Conservation (phyloP, 176 grass and related monocot species). For the Cocos nucifera region DNA sequence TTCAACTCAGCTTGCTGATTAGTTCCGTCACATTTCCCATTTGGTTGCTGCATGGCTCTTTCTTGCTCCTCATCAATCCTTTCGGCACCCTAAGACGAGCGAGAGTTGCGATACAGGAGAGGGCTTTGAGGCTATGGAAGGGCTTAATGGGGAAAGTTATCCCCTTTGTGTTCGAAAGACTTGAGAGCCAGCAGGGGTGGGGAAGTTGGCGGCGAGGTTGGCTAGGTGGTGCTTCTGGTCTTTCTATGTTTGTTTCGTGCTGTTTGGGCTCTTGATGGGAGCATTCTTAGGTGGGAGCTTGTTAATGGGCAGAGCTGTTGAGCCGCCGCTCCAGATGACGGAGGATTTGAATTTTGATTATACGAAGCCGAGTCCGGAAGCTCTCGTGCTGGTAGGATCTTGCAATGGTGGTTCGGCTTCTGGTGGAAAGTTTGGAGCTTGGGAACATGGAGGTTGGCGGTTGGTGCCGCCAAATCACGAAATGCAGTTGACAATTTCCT, state of each 20-base stretch:
- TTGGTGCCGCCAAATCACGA: slow-evolving; percentile 62
- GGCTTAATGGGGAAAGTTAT: slow-evolving; percentile 20
- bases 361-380: slow-evolving; percentile 59
- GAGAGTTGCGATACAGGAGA: slow-evolving; percentile 12
- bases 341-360: slow-evolving; percentile 86
- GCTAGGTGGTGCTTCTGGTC: slow-evolving; percentile 64
- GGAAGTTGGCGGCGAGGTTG: slow-evolving; percentile 40
- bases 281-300: slow-evolving; percentile 61
- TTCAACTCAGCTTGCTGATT: slow-evolving; percentile 53
- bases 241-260: slow-evolving; percentile 47
- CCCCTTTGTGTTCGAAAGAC: slow-evolving; percentile 9
- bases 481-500: slow-evolving; percentile 46
- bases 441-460: not conserved
- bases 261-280: slow-evolving; percentile 44
- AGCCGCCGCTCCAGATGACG: slow-evolving; percentile 58
- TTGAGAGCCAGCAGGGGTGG: slow-evolving; percentile 25
- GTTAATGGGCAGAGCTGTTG: slow-evolving; percentile 42
- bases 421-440: slow-evolving; percentile 1
- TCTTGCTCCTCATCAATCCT: slow-evolving; percentile 48
- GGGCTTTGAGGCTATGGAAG: slow-evolving; percentile 9
- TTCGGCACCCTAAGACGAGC: slow-evolving; percentile 30
- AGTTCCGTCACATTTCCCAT: slow-evolving; percentile 45
- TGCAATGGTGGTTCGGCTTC: slow-evolving; percentile 6
- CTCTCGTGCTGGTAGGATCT: slow-evolving; percentile 35
- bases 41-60: slow-evolving; percentile 48